A percentile compares a stretch with the other conserved stretches of the same genome.
These are phyloP conservation scores for Brachypodium distachyon DNA, from an alignment of 202 grass and related monocot genomes.

Conservation along the genomic window DNA sequence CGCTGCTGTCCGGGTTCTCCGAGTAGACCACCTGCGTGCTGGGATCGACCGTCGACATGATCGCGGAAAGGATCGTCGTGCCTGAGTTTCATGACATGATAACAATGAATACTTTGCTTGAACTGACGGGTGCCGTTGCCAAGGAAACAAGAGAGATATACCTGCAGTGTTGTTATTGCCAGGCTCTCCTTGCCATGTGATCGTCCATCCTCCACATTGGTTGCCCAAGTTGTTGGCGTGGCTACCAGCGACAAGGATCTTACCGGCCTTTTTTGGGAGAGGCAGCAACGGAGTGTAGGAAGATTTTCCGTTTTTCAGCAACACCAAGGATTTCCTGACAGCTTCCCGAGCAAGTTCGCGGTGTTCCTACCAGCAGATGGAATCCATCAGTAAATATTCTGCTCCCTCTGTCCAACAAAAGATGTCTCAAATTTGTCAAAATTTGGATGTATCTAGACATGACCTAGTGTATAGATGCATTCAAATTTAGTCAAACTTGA, in stretches of 20 bases:
- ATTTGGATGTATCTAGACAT: too few species aligned
- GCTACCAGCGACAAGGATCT: slow-evolving; percentile 64
- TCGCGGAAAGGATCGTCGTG: slow-evolving; percentile 66
- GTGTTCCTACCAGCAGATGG: slow-evolving; percentile 44
- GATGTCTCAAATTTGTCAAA: too few species aligned
- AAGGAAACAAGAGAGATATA: not conserved
- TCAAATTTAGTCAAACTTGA: too few species aligned
- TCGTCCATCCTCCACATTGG: slow-evolving; percentile 90
- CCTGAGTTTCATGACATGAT: slow-evolving; percentile 15
- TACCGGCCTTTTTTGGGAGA: slow-evolving; percentile 58
- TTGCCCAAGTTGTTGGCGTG: slow-evolving; percentile 69
- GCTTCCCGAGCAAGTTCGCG: slow-evolving; percentile 64
- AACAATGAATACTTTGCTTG: not conserved
- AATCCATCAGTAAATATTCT: not conserved
- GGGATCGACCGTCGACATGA: slow-evolving; percentile 56
- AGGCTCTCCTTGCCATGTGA: slow-evolving; percentile 51
- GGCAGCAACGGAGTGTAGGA: slow-evolving; percentile 34
- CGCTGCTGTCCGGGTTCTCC: slow-evolving; percentile 35
- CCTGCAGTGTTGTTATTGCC: slow-evolving; percentile 59
- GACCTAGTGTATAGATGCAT: too few species aligned
- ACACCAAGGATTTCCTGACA: slow-evolving; percentile 79
- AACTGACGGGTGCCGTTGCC: too few species aligned
- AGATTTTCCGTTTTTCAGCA: slow-evolving; percentile 76
- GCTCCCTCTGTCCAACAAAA: too few species aligned
- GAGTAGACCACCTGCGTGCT: slow-evolving; percentile 58